Base-by-base conservation (phyloP, 2,329 filamentous ascomycete genomes). In the Trichocomaceae sp. region DNA sequence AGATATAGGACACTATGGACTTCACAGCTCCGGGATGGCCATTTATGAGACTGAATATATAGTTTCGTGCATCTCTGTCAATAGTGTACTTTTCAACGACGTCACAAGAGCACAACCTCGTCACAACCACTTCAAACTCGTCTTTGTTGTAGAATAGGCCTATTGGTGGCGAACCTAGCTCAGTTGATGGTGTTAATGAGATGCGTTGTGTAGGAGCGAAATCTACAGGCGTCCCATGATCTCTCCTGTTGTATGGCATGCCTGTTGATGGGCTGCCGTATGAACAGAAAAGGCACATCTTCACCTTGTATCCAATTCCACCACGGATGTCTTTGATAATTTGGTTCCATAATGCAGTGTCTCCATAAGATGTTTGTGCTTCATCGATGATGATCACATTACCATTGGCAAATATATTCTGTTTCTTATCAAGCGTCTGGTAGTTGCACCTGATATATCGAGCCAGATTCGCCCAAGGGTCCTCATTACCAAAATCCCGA, bases 191-290 rank as follows among this genome's bases (percentile, higher is more conserved):
- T 3, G 47, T 49, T 7, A 41, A 41, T 41, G 37, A 41, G 6
- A 41, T n/a, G 37, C 37, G 13, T 42, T 37, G 10, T 72, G 74
- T 7, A 7, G 7, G 23, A 26, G 4, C 23, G 7, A 26, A 26
- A 7, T 7, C 23, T 7, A 26, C 23, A 26, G 23, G 23, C 7
- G 23, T 26, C 4, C 23, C 4, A 7, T 26, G 3, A 26, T 26
- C 23, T 4, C 57, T n/a, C n/a, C n/a, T n/a, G n/a, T n/a, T 80
- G 78, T 62, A 75, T 77, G 44, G 76, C 77, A 58, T 9, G 46
- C 53, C 57, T 50, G 49, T 55, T 44, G 19, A 46, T 17, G 58
- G 58, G 55, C 58, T 60, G n/a, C 58, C 58, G 23, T 60, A 60
- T n/a, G 41, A 56, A 48, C 51, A 59, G 33, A 60, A 58, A 57